Conservation (phyloP, 2,329 filamentous ascomycete species). For the Colletotrichum horii region DNA sequence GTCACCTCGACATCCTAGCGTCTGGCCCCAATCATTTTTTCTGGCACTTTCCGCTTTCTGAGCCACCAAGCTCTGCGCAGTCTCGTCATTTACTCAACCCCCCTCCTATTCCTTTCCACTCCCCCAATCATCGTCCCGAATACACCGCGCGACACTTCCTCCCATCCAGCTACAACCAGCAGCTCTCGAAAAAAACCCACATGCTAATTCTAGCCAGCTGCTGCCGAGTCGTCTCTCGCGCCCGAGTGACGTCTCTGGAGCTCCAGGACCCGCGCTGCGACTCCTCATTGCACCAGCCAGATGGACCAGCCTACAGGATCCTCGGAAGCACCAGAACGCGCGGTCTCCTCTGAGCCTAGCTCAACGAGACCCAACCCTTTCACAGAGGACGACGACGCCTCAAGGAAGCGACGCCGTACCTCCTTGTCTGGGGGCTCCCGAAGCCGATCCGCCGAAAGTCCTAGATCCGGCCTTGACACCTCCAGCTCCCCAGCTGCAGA, state of each 20-base stretch:
- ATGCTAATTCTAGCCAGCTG: slow-evolving; percentile 62
- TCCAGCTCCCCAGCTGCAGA: slow-evolving; percentile 34
- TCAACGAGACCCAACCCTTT: slow-evolving; percentile 70
- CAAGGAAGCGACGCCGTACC: slow-evolving; percentile 67
- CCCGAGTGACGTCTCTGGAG: slow-evolving; percentile 56
- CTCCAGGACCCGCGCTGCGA: slow-evolving; percentile 45
- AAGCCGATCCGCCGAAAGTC: slow-evolving; percentile 55
- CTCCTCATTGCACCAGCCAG: slow-evolving; percentile 45
- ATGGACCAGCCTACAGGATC: slow-evolving; percentile 59
- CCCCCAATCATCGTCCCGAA: slow-evolving; percentile 8
- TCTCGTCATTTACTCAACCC: not conserved
- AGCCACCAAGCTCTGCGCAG: slow-evolving; percentile 2
- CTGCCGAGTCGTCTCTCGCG: slow-evolving; percentile 59
- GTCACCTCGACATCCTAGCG: slow-evolving; percentile 16
- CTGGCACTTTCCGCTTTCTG: not conserved
- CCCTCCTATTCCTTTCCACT: slow-evolving; percentile 23
- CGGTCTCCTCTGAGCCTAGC: slow-evolving; percentile 66
- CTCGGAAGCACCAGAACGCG: slow-evolving; percentile 60
- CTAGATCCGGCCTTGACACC: slow-evolving; percentile 35
- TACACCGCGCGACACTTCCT: slow-evolving; percentile 5
- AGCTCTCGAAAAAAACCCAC: slow-evolving; percentile 42
- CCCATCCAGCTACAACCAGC: slow-evolving; percentile 22
- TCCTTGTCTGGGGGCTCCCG: slow-evolving; percentile 58
- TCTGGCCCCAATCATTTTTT: not conserved
- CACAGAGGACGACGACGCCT: slow-evolving; percentile 59